phyloP scores from a whole-genome alignment of 2,329 filamentous ascomycete species.

The Ploettnerulaceae sp. region DNA sequence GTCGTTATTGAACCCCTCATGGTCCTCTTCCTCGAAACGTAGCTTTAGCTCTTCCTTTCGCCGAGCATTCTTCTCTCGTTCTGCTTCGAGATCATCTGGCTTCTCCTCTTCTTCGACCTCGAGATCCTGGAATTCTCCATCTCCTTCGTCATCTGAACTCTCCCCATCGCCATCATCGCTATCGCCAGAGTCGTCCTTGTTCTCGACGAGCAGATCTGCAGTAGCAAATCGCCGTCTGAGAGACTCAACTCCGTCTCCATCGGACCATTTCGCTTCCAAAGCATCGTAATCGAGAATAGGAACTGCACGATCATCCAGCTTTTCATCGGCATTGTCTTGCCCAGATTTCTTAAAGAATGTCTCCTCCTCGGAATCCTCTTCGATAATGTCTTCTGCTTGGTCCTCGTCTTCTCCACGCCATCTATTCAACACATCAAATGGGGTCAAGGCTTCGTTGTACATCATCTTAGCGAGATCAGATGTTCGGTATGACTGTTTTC shows the following conservation, averaged over 20 bases:
- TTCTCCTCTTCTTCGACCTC: constrained; percentile 66
- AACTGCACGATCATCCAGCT: constrained; percentile 71
- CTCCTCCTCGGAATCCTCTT: constrained; percentile 48
- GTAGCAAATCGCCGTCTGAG: constrained; percentile 73
- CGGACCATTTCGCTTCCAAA: constrained; percentile 80
- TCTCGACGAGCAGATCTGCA: constrained; percentile 55
- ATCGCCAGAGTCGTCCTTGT: constrained; percentile 44
- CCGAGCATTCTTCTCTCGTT: constrained; percentile 84
- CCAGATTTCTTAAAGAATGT: constrained; percentile 62
- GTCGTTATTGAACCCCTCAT: constrained; percentile 91
- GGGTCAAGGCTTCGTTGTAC: constrained; percentile 76
- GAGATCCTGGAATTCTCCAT: constrained; percentile 80
- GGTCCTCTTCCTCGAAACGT: constrained; percentile 94
- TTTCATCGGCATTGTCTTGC: constrained; percentile 61
- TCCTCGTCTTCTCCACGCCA: constrained; percentile 68
- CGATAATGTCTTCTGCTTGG: constrained; percentile 55
- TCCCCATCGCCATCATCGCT: constrained; percentile 42
- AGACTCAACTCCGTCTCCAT: constrained; percentile 69
- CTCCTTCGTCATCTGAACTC: constrained; percentile 62
- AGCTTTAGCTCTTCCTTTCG: constrained; percentile 92
- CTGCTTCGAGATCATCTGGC: constrained; percentile 62
- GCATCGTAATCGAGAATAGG: constrained; percentile 75
- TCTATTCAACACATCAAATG: constrained; percentile 67
- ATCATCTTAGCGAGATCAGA: constrained; percentile 81
- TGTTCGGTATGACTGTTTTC: constrained; percentile 68